A percentile compares a stretch with the other conserved stretches of the same genome.
Conservation (phyloP, 2,329 filamentous ascomycete species). For the Karstenula rhodostoma region DNA sequence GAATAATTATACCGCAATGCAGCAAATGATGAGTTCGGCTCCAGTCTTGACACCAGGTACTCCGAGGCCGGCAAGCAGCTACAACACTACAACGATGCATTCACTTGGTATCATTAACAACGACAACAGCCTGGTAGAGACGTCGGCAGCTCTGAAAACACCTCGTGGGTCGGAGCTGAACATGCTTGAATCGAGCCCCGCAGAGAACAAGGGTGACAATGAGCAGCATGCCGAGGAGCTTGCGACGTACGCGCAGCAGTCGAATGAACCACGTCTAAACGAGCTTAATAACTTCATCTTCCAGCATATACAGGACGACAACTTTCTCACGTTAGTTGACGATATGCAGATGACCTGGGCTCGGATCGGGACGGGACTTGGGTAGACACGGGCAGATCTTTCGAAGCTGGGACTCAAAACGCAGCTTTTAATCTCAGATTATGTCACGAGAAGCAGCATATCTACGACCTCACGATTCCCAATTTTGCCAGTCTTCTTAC, state of each 20-base stretch:
- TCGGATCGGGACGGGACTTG: conserved; percentile 29
- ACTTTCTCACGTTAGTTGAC: conserved; percentile 60
- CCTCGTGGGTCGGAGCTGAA: conserved; percentile 17
- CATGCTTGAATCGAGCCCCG: neutral
- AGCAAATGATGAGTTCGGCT: conserved; percentile 16
- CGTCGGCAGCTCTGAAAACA: conserved; percentile 13
- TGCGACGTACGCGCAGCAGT: conserved; percentile 48
- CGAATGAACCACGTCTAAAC: conserved; percentile 51
- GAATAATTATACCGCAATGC: conserved; percentile 17
- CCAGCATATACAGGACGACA: conserved; percentile 57
- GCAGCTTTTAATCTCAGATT: neutral
- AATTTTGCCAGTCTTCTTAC: neutral
- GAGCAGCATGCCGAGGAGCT: conserved; percentile 22
- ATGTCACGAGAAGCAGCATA: neutral
- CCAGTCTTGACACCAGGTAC: conserved; percentile 22
- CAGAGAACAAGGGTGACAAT: neutral
- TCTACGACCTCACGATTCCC: neutral
- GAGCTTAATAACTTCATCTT: conserved; percentile 61
- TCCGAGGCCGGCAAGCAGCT: conserved; percentile 18
- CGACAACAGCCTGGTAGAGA: conserved; percentile 19
- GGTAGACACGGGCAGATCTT: neutral
- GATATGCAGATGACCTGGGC: conserved; percentile 61
- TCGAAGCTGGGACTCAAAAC: neutral
- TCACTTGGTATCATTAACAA: conserved; percentile 24
- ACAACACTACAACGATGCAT: conserved; percentile 26